Evolutionary conservation across 495 filamentous ascomycete genomes (phyloP).

Genomic region (Evernia prunastri): DNA sequence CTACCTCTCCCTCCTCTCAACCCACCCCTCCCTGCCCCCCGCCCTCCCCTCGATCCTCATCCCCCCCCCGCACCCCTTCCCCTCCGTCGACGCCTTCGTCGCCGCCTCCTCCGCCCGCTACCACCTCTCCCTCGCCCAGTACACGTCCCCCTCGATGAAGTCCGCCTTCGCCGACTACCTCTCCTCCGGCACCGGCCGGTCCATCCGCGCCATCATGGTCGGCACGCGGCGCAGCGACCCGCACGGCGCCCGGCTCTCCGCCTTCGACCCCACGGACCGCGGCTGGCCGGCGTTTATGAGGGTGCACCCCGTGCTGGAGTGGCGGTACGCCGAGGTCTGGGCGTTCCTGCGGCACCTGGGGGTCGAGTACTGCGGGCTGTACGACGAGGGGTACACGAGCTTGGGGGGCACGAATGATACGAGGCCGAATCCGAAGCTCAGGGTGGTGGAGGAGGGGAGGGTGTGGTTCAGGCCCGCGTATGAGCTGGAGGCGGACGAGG

Average conservation of each 20-base stretch:
- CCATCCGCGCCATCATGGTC: constrained; percentile 79
- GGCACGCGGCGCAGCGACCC: constrained; percentile 90
- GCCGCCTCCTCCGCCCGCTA: constrained; percentile 54
- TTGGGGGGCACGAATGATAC: constrained; percentile 88
- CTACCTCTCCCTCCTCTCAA: constrained; percentile 64
- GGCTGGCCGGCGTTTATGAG: constrained; percentile 93
- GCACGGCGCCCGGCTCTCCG: constrained; percentile 66
- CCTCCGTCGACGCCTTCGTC: constrained; percentile 81
- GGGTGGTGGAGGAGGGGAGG: constrained; percentile 33
- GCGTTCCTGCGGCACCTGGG: constrained; percentile 77
- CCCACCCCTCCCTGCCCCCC: constrained; percentile 32
- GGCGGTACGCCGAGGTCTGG: constrained; percentile 97
- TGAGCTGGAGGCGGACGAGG: constrained; percentile 73
- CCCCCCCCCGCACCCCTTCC: constrained; percentile 70
- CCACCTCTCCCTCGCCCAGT: constrained; percentile 68
- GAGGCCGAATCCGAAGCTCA: constrained; percentile 75
- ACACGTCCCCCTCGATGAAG: constrained; percentile 68
- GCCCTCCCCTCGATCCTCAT: constrained; percentile 82
- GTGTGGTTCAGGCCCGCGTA: constrained; percentile 72
- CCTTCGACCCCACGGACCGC: constrained; percentile 79
- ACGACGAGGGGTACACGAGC: constrained; percentile 79
- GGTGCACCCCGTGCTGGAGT: constrained; percentile 91
- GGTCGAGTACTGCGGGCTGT: constrained; percentile 76
- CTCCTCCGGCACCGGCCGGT: constrained; percentile 39
- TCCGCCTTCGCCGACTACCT: constrained; percentile 74